Evolutionary conservation across 2,329 filamentous ascomycete genomes (phyloP), one percentile per base, ranked within the genome.

Genomic region (Ophiostoma angusticollis): DNA sequence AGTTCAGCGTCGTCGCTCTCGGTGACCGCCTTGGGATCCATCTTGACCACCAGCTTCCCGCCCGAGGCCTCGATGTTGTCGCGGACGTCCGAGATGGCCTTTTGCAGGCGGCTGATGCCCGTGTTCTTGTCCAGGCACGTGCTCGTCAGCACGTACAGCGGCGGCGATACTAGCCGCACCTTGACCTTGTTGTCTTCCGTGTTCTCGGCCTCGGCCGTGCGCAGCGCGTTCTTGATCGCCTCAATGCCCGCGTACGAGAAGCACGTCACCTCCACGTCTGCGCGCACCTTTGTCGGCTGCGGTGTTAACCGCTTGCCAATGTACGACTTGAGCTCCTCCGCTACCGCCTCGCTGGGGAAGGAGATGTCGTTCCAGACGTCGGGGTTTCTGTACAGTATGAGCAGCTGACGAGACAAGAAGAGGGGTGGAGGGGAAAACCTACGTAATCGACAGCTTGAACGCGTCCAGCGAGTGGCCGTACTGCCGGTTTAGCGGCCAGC

Each of bases 401-500:
- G n/a, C 23, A 22, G 19, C 30, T 5, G 22, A 16, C 11, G 21
- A 36, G 18, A 11, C 22, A 18, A 35, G 9, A 8, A 11, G 27
- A 13, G 8, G 7, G 23, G 2, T 22, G 22, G 9, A 17, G 3
- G 7, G 9, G 6, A 29, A 4, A 14, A 63, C 77, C 53, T 68
- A 86, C 82, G 91, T 96, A 68, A 98, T 98, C 50, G 86, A 93
- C 46, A 96, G 80, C 72, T 96, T 98, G 73, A 98, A 98, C 9
- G 93, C 91, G 59, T 98, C 91, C 49, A 96, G 84, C 11, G 89
- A 79, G 63, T 96, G 89, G 37, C 91, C 91, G 58, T 85, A 98
- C 68, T 89, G 93, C 70, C 86, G 87, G 77, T 95, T 93, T 55
- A 98, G 67, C 36, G 93, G 91, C 93, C 93, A 98, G 48, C 79